Evolutionary conservation across 257 asterid genomes (phyloP), one percentile per base, ranked within the genome.

Genomic region (Lantana camara): DNA sequence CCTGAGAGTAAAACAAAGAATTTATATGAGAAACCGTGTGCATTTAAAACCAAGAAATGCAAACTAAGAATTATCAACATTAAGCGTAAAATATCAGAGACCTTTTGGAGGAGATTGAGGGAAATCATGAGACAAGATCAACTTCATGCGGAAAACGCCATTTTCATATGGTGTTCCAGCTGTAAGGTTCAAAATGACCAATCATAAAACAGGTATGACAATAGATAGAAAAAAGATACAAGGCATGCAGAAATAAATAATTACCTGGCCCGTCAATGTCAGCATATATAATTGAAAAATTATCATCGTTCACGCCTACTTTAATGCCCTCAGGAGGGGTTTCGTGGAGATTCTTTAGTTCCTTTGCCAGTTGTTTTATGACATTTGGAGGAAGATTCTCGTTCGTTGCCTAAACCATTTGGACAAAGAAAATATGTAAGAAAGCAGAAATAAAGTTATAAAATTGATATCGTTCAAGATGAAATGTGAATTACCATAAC

Each of bases 101-200:
- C 99, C 99, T 93, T 84, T 90, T 2, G 97, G 97, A 34, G 99
- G 95, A 57, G 92, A 78, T 15, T 90, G 90, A 12, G 99, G 99
- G 73, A 93, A 93, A 79, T 93, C 99, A 66, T 76, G 86, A 54
- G 96, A 87, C 68, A 93, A 54, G 63, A 84, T 85, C 86, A 90
- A 70, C 86, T 85, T 93, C 99, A 88, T 93, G 50, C 92, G 96
- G 46, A 93, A 93, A 55, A 82, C 67, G 1, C 99, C 99, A 60
- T 90, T 88, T 69, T 93, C 97, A 46, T 90, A 93, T 1, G 99
- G 99, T 34, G 99, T 93, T 66, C 97, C 97, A 75, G 95, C 99
- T 93, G 99, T 81, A 78, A 64, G 67, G 58, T 70, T 30, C 42
- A 54, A 72, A 29, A 53, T 48, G 38, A 54, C 48, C 47, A 70